Evolutionary conservation across 495 filamentous ascomycete species (phyloP).

Genomic region (Aspergillus campestris): DNA sequence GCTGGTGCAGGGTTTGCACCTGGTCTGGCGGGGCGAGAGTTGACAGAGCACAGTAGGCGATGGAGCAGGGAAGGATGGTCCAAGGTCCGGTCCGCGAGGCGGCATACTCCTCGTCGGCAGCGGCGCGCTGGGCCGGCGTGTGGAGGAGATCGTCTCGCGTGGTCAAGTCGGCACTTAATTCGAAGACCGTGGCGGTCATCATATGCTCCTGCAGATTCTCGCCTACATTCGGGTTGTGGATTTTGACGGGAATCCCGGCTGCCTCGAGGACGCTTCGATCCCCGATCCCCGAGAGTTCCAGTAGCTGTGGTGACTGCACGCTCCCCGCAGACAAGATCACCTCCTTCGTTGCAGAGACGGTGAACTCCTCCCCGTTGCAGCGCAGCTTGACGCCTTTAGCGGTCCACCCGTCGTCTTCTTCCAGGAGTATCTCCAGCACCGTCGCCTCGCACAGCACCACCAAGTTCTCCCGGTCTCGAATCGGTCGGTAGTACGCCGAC

Average conservation of each 20-base stretch:
- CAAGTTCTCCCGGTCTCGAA: constrained; percentile 38
- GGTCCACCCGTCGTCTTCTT: constrained; percentile 5
- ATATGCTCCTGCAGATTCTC: constrained; percentile 19
- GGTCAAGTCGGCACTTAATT: constrained; percentile 32
- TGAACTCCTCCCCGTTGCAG: constrained; percentile 6
- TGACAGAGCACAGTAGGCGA: constrained; percentile 37
- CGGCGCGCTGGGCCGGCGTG: constrained; percentile 21
- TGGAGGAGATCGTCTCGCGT: constrained; percentile 32
- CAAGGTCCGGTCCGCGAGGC: constrained; percentile 23
- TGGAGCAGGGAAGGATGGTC: constrained; percentile 31
- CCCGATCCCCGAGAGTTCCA: constrained; percentile 48
- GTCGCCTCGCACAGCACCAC: constrained; percentile 38
- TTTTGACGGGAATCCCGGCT: constrained; percentile 24
- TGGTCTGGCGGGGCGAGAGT: constrained; percentile 19
- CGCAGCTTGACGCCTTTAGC: constrained; percentile 27
- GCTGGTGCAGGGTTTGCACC: constrained; percentile 4
- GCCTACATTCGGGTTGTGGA: constrained; percentile 35
- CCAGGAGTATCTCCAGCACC: constrained; percentile 34
- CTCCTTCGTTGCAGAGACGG: constrained; percentile 24
- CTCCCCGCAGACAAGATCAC: constrained; percentile 46
- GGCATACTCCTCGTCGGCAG: constrained; percentile 25
- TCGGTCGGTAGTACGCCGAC: constrained; percentile 34
- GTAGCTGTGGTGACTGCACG: constrained; percentile 43
- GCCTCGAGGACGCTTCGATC: constrained; percentile 18
- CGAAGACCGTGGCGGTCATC: constrained; percentile 25